Conservation (phyloP, 2,329 filamentous ascomycete genomes). For the Apiospora sp. region DNA sequence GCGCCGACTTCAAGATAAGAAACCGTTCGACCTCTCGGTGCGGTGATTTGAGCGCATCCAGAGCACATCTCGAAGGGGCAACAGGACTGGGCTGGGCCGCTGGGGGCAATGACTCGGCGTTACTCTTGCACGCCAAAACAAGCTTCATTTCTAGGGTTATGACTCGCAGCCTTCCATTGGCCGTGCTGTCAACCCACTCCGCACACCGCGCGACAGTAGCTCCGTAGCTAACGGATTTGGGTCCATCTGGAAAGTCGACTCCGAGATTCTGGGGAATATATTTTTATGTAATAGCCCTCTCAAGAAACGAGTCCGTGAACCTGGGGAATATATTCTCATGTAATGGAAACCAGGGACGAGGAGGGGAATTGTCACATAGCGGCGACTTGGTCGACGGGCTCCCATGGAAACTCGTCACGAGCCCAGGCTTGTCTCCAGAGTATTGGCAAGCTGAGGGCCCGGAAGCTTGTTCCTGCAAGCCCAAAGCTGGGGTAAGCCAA, state of each 20-base stretch:
- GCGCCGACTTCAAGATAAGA: not conserved
- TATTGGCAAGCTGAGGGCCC: not conserved
- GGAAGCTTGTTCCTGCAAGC: constrained; percentile 4
- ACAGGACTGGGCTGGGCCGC: not conserved
- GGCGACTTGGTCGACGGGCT: not conserved
- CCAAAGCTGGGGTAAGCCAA: constrained; percentile 7
- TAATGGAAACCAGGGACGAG: not conserved
- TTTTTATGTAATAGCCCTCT: not conserved
- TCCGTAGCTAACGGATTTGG: not conserved
- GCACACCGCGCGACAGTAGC: constrained; percentile 5
- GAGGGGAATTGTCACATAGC: not conserved
- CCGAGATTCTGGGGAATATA: constrained; percentile 3
- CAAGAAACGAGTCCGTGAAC: not conserved
- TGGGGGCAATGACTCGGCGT: constrained; percentile 19
- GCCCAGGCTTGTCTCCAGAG: constrained; percentile 1
- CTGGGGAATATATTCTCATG: constrained; percentile 17
- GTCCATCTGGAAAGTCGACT: not conserved
- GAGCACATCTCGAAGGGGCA: not conserved
- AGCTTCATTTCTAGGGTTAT: constrained; percentile 8
- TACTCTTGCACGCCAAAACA: constrained; percentile 7
- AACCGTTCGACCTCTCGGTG: not conserved
- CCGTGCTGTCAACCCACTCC: not conserved
- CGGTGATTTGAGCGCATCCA: not conserved
- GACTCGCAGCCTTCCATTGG: constrained; percentile 6
- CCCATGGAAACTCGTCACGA: not conserved